Percentiles rank a stretch among this genome's conserved stretches.
phyloP scores from a whole-genome alignment of 129 eudicot species.

The Mikania micrantha region DNA sequence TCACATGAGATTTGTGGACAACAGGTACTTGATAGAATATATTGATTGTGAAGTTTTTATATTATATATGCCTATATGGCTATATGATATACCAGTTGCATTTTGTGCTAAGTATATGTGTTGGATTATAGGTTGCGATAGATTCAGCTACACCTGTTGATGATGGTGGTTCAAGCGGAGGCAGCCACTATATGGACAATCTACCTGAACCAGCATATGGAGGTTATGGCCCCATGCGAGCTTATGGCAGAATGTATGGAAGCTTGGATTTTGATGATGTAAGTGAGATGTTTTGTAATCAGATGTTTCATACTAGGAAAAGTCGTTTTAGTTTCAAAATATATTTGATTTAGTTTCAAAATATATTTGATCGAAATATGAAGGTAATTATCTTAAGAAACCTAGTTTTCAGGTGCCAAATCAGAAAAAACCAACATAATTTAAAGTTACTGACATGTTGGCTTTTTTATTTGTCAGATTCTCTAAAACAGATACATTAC shows the following conservation, averaged over 20 bases:
- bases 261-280: conserved; percentile 87
- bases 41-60: not conserved
- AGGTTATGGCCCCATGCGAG: conserved; percentile 81
- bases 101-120: not conserved
- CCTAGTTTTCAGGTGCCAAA: not conserved
- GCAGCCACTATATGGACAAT: conserved; percentile 41
- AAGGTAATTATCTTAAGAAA: not conserved
- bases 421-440: not conserved
- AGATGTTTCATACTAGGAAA: not conserved
- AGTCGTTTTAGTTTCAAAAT: not conserved
- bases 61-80: not conserved
- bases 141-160: conserved; percentile 98
- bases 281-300: conserved; percentile 27
- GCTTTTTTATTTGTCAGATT: not conserved
- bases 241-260: conserved; percentile 88
- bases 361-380: too few species aligned
- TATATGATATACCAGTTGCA: not conserved
- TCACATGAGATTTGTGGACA: conserved; percentile 98
- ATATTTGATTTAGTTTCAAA: too few species aligned
- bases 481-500: not conserved
- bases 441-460: not conserved
- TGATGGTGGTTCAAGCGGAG: conserved; percentile 76
- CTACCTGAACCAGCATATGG: conserved; percentile 61
- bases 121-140: conserved; percentile 77
- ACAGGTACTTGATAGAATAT: conserved; percentile 38